These are phyloP conservation scores for Acorus calamus DNA, from an alignment of 106 monocot genomes.

Conservation along the genomic window DNA sequence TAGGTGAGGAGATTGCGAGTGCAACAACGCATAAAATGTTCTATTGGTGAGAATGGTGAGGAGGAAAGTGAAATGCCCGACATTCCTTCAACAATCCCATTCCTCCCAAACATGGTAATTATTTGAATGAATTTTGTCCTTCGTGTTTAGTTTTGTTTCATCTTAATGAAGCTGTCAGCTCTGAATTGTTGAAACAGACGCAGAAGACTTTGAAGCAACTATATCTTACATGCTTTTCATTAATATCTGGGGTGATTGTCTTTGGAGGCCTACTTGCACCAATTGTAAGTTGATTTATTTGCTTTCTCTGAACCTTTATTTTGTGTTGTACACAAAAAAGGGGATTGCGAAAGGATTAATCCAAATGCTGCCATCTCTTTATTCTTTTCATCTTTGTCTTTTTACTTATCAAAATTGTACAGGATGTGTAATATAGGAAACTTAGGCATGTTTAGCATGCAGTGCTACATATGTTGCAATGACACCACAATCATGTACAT, in stretches of 20 bases:
- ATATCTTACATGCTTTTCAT: slow-evolving; percentile 62
- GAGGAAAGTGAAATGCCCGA: slow-evolving; percentile 91
- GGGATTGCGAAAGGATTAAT: no score
- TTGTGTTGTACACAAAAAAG: background rate
- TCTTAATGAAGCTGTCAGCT: background rate
- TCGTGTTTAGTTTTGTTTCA: background rate
- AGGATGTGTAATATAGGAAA: no score
- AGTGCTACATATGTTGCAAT: no score
- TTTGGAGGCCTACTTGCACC: slow-evolving; percentile 90
- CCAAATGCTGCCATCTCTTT: background rate
- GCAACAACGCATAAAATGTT: slow-evolving; percentile 71
- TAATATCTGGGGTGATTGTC: slow-evolving; percentile 63
- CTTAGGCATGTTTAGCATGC: no score
- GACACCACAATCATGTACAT: no score
- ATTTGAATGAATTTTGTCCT: background rate
- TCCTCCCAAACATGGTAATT: slow-evolving; percentile 60
- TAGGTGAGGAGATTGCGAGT: slow-evolving; percentile 88
- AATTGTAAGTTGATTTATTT: slow-evolving; percentile 33
- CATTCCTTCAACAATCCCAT: slow-evolving; percentile 88
- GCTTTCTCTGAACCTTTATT: background rate
- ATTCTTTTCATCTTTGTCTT: slow-evolving; percentile 1
- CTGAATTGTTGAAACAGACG: slow-evolving; percentile 36
- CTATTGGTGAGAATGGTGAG: slow-evolving; percentile 22
- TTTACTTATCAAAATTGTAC: background rate
- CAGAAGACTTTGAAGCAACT: slow-evolving; percentile 75